A percentile compares a stretch with the other conserved stretches of the same genome.
These are phyloP conservation scores for Lotmaria passim DNA, from an alignment of 208 protist genomes.

Conservation along the genomic window DNA sequence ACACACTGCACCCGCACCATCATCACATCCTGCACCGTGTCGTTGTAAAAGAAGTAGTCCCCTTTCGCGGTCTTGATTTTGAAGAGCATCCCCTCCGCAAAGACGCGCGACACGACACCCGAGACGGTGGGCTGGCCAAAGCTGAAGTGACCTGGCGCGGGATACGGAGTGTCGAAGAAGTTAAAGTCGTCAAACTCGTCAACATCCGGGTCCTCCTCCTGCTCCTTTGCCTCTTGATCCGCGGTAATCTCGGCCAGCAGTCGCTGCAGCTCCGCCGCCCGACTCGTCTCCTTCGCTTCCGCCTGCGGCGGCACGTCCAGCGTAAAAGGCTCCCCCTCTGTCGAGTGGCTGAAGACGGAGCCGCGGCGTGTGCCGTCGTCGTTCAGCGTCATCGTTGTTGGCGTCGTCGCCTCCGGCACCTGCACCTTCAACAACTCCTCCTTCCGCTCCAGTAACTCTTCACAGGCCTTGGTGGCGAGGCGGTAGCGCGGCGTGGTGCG, in stretches of 20 bases:
- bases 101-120: constrained; percentile 39
- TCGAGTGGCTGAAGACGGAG: neutral
- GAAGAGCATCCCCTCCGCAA: constrained; percentile 55
- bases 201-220: constrained; percentile 15
- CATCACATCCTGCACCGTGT: constrained; percentile 70
- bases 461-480: constrained; percentile 22
- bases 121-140: constrained; percentile 41
- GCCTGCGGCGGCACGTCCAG: constrained; percentile 1
- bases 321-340: neutral
- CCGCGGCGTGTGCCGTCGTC: neutral
- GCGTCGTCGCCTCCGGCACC: neutral
- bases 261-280: neutral
- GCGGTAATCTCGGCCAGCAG: constrained; percentile 3
- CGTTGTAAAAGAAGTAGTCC: constrained; percentile 77
- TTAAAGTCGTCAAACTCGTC: constrained; percentile 72
- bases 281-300: neutral
- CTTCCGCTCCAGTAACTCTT: constrained; percentile 36
- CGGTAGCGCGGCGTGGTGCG: constrained; percentile 14
- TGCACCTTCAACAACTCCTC: constrained; percentile 26
- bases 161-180: constrained; percentile 36
- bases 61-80: constrained; percentile 42
- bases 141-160: constrained; percentile 32
- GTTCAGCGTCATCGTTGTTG: no score
- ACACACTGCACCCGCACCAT: constrained; percentile 48
- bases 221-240: constrained; percentile 12